phyloP scores from a whole-genome alignment of 2,329 filamentous ascomycete genomes.

The Venturia effusa region DNA sequence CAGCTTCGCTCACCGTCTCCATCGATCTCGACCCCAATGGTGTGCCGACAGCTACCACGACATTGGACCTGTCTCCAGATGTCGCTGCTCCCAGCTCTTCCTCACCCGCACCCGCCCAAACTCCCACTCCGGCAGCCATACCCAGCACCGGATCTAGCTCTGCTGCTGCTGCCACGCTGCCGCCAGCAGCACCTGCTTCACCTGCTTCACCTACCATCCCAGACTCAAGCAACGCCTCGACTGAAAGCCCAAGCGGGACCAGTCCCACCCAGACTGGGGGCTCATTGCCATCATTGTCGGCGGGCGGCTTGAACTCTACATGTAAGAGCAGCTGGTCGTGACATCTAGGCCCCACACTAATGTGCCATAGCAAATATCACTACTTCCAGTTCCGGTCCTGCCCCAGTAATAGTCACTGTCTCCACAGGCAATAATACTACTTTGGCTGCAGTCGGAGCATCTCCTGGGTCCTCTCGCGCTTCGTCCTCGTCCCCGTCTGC shows the following conservation, averaged over 20 bases:
- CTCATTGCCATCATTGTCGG: not conserved
- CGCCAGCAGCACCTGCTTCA: too few relatives aligned
- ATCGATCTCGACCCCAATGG: constrained; percentile 4
- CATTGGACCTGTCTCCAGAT: not conserved
- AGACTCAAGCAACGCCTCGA: too few relatives aligned
- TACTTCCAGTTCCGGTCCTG: not conserved
- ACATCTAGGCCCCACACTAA: not conserved
- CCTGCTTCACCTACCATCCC: too few relatives aligned
- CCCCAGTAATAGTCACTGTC: not conserved
- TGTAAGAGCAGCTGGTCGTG: not conserved
- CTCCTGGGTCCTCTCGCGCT: not conserved
- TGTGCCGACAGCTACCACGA: constrained; percentile 3
- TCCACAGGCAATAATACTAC: not conserved
- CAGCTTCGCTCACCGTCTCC: not conserved
- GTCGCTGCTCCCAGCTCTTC: not conserved
- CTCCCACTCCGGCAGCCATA: not conserved
- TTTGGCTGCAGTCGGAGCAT: not conserved
- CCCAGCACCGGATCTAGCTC: too few relatives aligned
- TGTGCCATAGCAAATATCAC: not conserved
- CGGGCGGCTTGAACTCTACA: not conserved
- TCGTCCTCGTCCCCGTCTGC: not conserved
- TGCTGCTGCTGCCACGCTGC: too few relatives aligned
- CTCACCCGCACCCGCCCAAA: not conserved
- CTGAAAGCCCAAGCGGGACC: not conserved
- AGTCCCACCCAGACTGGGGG: not conserved